A percentile compares a stretch with the other conserved stretches of the same genome.
phyloP scores from a whole-genome alignment of 306 rosid species.

The Trifolium dubium region DNA sequence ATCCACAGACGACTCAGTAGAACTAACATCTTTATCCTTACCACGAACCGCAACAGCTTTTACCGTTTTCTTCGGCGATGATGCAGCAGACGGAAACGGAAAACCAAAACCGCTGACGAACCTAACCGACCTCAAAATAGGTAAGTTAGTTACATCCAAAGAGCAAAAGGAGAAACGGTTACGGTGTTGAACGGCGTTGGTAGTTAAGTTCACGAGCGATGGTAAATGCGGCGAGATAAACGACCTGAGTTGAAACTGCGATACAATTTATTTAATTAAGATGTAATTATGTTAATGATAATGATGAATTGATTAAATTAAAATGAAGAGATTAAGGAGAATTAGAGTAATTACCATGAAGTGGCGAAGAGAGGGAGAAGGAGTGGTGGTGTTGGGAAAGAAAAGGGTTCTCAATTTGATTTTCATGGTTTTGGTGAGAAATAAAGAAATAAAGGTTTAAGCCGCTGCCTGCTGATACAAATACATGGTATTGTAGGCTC shows the following conservation, averaged over 20 bases:
- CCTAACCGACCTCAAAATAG: constrained; percentile 36
- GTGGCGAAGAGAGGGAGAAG: constrained; percentile 41
- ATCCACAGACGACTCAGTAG: constrained; percentile 39
- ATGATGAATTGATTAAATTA: too few relatives aligned
- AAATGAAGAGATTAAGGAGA: too few relatives aligned
- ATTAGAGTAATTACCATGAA: constrained; percentile 48
- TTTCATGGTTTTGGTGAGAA: too few relatives aligned
- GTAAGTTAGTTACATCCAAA: constrained; percentile 12
- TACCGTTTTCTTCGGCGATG: constrained; percentile 42
- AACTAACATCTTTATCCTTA: constrained; percentile 39
- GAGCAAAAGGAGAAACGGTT: constrained; percentile 41
- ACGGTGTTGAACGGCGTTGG: constrained; percentile 36
- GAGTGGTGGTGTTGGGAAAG: too few relatives aligned
- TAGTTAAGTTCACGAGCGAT: constrained; percentile 40
- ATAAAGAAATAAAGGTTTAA: too few relatives aligned
- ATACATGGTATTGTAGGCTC: too few relatives aligned
- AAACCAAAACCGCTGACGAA: constrained; percentile 35
- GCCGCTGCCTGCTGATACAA: too few relatives aligned
- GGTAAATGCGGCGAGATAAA: constrained; percentile 33
- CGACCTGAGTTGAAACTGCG: constrained; percentile 65
- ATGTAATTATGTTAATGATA: too few relatives aligned
- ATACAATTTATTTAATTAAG: constrained; percentile 20
- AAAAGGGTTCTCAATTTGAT: too few relatives aligned
- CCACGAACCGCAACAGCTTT: constrained; percentile 45
- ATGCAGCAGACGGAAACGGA: constrained; percentile 48